A percentile compares a stretch with the other conserved stretches of the same genome.
Conservation (phyloP, 139 green algal species). For the Zygnema cylindricum region DNA sequence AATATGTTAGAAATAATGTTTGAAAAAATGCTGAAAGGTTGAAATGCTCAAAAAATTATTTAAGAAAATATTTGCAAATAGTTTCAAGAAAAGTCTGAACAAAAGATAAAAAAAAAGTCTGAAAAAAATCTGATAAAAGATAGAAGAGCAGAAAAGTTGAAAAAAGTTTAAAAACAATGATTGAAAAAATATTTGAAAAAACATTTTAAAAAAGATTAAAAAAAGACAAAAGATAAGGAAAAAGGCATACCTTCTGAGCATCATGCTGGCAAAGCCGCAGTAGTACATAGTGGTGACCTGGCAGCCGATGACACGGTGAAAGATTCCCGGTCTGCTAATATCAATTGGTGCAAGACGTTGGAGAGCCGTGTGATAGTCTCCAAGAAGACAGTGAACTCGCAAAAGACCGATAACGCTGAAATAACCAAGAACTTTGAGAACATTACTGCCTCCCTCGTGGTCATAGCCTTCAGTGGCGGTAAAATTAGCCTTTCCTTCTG, state of each 20-base stretch:
- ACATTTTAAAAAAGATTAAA: no score
- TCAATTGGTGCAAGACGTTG: slow-evolving; percentile 69
- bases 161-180: no score
- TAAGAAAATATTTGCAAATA: no score
- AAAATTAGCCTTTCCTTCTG: slow-evolving; percentile 67
- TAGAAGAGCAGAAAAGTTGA: no score
- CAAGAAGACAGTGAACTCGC: slow-evolving; percentile 89
- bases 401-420: slow-evolving; percentile 90
- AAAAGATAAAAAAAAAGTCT: no score
- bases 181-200: no score
- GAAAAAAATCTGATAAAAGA: no score
- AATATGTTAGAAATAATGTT: no score
- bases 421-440: slow-evolving; percentile 95
- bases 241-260: slow-evolving; percentile 69
- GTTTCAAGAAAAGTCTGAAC: no score
- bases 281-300: slow-evolving; percentile 97
- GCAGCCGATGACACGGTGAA: slow-evolving; percentile 77
- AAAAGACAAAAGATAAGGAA: no score
- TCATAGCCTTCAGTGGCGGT: slow-evolving; percentile 76
- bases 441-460: slow-evolving; percentile 81
- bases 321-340: slow-evolving; percentile 72
- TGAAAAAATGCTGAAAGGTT: no score
- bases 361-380: slow-evolving; percentile 86
- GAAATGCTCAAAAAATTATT: no score
- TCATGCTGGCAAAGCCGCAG: slow-evolving; percentile 89